phyloP scores from a whole-genome alignment of 2,329 filamentous ascomycete species.

The Penicillium sclerotiorum region DNA sequence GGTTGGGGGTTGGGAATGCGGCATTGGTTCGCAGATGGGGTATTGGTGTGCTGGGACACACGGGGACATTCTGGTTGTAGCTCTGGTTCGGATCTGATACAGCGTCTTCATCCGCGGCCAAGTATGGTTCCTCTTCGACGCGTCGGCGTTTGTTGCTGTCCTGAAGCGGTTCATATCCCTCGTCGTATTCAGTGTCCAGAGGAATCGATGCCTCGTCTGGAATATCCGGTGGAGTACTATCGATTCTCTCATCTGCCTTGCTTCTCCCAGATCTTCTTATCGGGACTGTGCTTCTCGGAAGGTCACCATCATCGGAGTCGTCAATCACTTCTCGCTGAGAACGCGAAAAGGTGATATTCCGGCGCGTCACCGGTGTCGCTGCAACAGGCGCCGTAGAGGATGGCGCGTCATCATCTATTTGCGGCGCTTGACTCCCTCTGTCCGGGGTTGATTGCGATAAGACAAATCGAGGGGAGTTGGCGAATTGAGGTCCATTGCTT shows the following conservation, averaged over 20 bases:
- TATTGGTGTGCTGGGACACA: conserved; percentile 10
- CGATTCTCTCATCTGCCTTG: conserved; percentile 13
- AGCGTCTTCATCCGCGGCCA: no score
- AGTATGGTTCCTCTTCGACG: conserved; percentile 18
- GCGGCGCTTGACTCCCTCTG: conserved; percentile 8
- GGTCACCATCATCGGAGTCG: conserved; percentile 26
- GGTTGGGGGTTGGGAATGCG: neutral
- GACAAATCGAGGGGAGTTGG: conserved; percentile 36
- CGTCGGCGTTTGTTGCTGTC: conserved; percentile 38
- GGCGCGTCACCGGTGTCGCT: conserved; percentile 5
- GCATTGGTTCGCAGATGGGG: conserved; percentile 11
- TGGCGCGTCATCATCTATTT: conserved; percentile 25
- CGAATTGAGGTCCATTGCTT: conserved; percentile 33
- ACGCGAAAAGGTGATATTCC: conserved; percentile 8
- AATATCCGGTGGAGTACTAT: conserved; percentile 19
- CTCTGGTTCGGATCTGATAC: conserved; percentile 18
- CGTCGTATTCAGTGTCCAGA: conserved; percentile 32
- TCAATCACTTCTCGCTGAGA: conserved; percentile 30
- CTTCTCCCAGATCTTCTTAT: neutral
- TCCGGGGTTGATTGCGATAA: conserved; percentile 28
- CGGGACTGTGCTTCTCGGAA: conserved; percentile 1
- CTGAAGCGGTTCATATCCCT: conserved; percentile 31
- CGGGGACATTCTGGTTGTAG: neutral
- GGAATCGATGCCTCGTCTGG: conserved; percentile 8
- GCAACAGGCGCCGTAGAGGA: conserved; percentile 15